Conservation (phyloP, 2,329 filamentous ascomycete genomes). For the Thielaviopsis punctulata region DNA sequence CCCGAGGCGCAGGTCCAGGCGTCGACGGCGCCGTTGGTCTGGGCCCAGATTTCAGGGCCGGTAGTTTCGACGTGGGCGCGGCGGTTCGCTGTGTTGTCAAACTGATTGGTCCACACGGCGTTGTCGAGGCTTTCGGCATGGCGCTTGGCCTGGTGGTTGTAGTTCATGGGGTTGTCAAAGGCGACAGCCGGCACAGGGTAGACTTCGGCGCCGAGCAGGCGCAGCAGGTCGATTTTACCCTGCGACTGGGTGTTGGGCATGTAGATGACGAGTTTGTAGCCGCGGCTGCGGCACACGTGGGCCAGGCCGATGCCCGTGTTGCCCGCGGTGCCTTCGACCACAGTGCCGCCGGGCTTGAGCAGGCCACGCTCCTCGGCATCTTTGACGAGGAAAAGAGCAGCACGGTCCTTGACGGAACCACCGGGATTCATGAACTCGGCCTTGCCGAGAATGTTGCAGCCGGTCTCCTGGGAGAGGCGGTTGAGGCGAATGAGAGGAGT, state of each 20-base stretch:
- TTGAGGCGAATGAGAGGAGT: conserved; percentile 87
- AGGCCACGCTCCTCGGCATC: conserved; percentile 82
- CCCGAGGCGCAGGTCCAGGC: conserved; percentile 93
- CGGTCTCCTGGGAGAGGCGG: conserved; percentile 72
- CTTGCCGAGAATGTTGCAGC: conserved; percentile 88
- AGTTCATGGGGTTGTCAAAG: conserved; percentile 89
- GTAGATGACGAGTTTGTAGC: conserved; percentile 95
- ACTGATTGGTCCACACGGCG: conserved; percentile 97
- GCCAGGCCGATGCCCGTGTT: conserved; percentile 97
- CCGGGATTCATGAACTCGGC: conserved; percentile 98
- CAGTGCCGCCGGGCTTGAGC: conserved; percentile 71
- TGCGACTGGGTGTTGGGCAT: conserved; percentile 99
- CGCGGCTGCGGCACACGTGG: conserved; percentile 81
- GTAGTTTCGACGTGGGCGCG: conserved; percentile 93
- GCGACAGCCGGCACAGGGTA: conserved; percentile 90
- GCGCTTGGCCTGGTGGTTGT: conserved; percentile 86
- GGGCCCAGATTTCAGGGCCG: conserved; percentile 90
- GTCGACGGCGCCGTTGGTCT: conserved; percentile 72
- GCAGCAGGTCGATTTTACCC: conserved; percentile 87
- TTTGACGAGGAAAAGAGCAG: conserved; percentile 82
- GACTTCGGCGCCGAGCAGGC: conserved; percentile 83
- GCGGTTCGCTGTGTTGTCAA: conserved; percentile 90
- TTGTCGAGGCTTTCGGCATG: conserved; percentile 78
- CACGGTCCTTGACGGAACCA: conserved; percentile 89
- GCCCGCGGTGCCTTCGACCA: conserved; percentile 91